Conservation (phyloP, 352 stramenopile genomes). For the Phytophthora idaei region DNA sequence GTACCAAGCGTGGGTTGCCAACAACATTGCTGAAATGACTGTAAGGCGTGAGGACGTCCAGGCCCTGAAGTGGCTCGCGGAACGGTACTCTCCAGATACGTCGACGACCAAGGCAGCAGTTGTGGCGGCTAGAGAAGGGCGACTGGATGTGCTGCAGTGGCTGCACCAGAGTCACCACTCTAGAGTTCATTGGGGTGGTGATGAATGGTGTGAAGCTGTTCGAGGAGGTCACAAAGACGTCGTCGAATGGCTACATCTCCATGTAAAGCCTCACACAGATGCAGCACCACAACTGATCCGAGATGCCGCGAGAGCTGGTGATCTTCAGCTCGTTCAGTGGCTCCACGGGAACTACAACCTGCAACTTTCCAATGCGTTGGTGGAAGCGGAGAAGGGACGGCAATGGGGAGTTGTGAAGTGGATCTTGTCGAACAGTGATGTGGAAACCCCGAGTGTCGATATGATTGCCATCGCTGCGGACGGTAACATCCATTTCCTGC, state of each 20-base stretch:
- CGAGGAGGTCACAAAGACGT: conserved; percentile 3
- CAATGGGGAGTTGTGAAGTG: conserved; percentile 25
- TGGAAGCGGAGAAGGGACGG: conserved; percentile 11
- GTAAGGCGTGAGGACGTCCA: conserved; percentile 14
- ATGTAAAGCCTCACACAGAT: conserved; percentile 10
- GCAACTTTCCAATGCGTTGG: conserved; percentile 2
- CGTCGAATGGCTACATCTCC: conserved; percentile 15
- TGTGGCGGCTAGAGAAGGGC: conserved; percentile 6
- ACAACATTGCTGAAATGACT: conserved; percentile 16
- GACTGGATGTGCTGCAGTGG: conserved; percentile 19
- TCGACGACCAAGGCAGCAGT: conserved; percentile 10
- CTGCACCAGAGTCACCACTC: conserved; percentile 8
- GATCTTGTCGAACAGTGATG: conserved; percentile 18
- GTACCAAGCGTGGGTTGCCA: conserved; percentile 21
- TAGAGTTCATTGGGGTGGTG: conserved; percentile 24
- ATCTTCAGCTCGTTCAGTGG: conserved; percentile 20
- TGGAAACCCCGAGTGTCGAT: conserved; percentile 12
- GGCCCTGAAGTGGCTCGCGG: conserved; percentile 14
- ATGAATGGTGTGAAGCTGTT: conserved; percentile 25
- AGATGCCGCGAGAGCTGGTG: conserved; percentile 13
- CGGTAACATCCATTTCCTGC: conserved; percentile 8
- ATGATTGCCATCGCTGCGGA: conserved; percentile 9
- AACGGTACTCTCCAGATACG: conserved; percentile 11
- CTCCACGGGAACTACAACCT: conserved; percentile 7
- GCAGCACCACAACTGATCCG: conserved; percentile 15